Base-by-base conservation (phyloP, 2,329 filamentous ascomycete species). In the Microcyclospora tardicrescens region DNA sequence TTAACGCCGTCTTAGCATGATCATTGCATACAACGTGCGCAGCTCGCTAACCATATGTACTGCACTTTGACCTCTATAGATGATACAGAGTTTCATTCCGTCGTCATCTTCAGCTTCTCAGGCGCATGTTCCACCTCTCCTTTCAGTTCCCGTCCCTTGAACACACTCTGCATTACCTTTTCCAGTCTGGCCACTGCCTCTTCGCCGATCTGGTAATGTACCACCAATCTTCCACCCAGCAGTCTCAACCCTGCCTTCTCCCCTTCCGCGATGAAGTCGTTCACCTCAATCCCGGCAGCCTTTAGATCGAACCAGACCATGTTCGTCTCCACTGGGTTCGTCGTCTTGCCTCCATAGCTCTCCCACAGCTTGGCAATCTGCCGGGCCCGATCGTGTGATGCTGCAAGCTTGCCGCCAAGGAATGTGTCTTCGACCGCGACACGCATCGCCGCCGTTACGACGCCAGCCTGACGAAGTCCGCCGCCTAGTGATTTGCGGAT, bases 271-370 rank as follows among this genome's bases (percentile, higher is more conserved):
- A 72, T 67, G 43, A 78, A 72, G 31, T 71, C 65, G 37, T 71
- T 66, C 4, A 56, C 56, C 2, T 65, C 62, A 27, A 79, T 57
- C 0, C 73, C 72, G 10, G 73, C 71, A 1, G 70, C 69, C 24
- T 75, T 71, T 12, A 91, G 64, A 57, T 93, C 79, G 41, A 93
- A 54, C 84, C 84, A 93, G 28, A 84, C 75, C 83, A 93, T 93
- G 62, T 93, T 93, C n/a, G 85, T 93, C 55, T 93, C 79, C 1
- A 82, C 79, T 0, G 81, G 79, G 42, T 79, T 68, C 14, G 69
- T 61, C 40, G 85, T 61, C 60, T 72, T 75, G 1, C 84, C 85
- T 4, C 84, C 84, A 37, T 78, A 65, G 12, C 62, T 63, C 5
- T 66, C 71, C 85, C 85, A 93, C 46, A 81, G 59, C 27, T 67